A percentile compares a stretch with the other conserved stretches of the same genome.
phyloP scores from a whole-genome alignment of 805 yeast species.

The Pichia scutulata region DNA sequence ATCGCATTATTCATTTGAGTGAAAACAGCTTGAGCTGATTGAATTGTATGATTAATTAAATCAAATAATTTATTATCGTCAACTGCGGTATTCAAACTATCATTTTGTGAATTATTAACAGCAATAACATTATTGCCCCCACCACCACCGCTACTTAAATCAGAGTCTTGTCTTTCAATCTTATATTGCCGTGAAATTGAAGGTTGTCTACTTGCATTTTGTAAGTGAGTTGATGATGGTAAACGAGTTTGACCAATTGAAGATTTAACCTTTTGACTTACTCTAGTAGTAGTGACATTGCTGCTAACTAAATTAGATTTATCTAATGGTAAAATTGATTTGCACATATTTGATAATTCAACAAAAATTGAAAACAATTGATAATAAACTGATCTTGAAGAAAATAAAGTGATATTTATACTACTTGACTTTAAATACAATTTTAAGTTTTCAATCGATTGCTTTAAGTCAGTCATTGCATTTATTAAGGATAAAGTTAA shows the following conservation, averaged over 20 bases:
- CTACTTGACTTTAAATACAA: conserved; percentile 7
- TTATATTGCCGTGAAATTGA: conserved; percentile 1
- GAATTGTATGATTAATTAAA: conserved; percentile 24
- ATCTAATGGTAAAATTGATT: conserved; percentile 19
- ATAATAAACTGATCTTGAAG: conserved; percentile 23
- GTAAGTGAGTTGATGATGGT: conserved; percentile 1
- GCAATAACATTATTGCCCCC: background rate
- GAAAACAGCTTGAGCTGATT: conserved; percentile 67
- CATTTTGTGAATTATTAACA: background rate
- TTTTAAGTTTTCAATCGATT: conserved; percentile 13
- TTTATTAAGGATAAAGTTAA: conserved; percentile 15
- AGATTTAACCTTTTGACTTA: background rate
- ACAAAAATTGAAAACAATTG: conserved; percentile 23
- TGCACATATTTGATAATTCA: conserved; percentile 21
- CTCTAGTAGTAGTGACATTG: background rate
- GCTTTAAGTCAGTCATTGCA: conserved; percentile 19
- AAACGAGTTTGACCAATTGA: background rate
- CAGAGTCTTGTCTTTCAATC: background rate
- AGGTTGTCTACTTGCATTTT: background rate
- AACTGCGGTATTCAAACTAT: conserved; percentile 1
- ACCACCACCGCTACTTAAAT: background rate
- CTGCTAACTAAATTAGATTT: background rate
- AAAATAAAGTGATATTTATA: background rate
- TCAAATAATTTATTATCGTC: conserved; percentile 26
- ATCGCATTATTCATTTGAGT: conserved; percentile 65